Evolutionary conservation across 2,329 filamentous ascomycete species (phyloP).

Genomic region (Plenodomus biglobosus): DNA sequence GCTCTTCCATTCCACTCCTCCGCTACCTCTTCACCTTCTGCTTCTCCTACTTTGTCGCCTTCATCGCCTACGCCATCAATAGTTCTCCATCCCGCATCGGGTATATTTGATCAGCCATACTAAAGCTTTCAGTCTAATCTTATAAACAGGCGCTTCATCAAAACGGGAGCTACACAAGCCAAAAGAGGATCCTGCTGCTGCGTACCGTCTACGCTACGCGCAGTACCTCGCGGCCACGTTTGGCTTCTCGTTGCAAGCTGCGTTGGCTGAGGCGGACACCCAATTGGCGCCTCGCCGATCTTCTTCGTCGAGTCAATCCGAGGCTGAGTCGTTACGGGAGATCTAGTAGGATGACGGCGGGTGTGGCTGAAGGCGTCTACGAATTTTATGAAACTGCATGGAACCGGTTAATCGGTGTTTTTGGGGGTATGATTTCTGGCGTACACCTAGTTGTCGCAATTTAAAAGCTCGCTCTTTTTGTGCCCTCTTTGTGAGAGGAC

Average conservation of each 20-base stretch:
- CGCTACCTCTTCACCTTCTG: constrained; percentile 38
- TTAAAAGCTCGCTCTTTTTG: constrained; percentile 22
- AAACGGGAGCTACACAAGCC: constrained; percentile 40
- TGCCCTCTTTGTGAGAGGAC: constrained; percentile 15
- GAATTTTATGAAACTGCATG: constrained; percentile 27
- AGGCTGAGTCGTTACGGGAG: constrained; percentile 38
- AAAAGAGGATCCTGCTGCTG: constrained; percentile 33
- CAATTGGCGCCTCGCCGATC: constrained; percentile 40
- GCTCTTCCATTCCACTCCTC: constrained; percentile 38
- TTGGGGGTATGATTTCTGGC: constrained; percentile 24
- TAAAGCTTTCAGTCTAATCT: constrained; percentile 41
- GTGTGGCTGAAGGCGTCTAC: constrained; percentile 7
- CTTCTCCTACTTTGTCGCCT: constrained; percentile 36
- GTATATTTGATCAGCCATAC: constrained; percentile 45
- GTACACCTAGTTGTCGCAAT: constrained; percentile 17
- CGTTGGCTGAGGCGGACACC: constrained; percentile 41
- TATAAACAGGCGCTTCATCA: constrained; percentile 34
- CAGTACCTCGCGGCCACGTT: constrained; percentile 45
- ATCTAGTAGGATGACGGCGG: constrained; percentile 30
- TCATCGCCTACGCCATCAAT: constrained; percentile 40
- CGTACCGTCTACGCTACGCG: constrained; percentile 43
- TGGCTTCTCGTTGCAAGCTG: constrained; percentile 45
- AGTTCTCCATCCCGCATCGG: constrained; percentile 45
- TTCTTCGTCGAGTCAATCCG: constrained; percentile 39
- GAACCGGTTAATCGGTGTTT: constrained; percentile 17